Evolutionary conservation across 805 yeast species (phyloP).

Genomic region (Pachysolen tannophilus): DNA sequence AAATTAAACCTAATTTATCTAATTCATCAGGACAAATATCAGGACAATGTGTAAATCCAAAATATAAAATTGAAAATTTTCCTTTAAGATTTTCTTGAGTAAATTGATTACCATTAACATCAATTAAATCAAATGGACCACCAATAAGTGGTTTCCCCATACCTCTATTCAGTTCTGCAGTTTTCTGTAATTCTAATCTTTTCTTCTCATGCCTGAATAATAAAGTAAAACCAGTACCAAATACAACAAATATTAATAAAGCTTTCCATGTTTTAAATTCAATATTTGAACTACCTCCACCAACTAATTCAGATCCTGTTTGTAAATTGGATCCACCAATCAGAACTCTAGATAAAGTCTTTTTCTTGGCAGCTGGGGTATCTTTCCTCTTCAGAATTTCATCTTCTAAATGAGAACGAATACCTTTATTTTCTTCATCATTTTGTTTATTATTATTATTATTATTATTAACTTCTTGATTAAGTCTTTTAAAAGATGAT

Average conservation of each 20-base stretch:
- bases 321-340: slow-evolving; percentile 56
- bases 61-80: slow-evolving; percentile 79
- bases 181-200: slow-evolving; percentile 63
- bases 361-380: no score
- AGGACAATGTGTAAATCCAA: slow-evolving; percentile 97
- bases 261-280: slow-evolving; percentile 88
- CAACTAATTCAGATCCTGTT: slow-evolving; percentile 24
- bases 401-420: no score
- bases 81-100: slow-evolving; percentile 73
- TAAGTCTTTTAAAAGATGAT: no score
- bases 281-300: slow-evolving; percentile 30
- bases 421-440: no score
- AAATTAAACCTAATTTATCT: slow-evolving; percentile 78
- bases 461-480: no score
- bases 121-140: slow-evolving; percentile 74
- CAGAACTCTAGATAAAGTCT: slow-evolving; percentile 76
- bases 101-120: slow-evolving; percentile 62
- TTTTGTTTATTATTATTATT: no score
- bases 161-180: slow-evolving; percentile 80
- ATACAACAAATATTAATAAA: slow-evolving; percentile 51
- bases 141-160: slow-evolving; percentile 91
- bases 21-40: slow-evolving; percentile 98
- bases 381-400: no score
- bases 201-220: slow-evolving; percentile 72
- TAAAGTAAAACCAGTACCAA: slow-evolving; percentile 66